Conservation (phyloP, 768 basidiomycete genomes). For the Phlebiopsis flavidoalba region DNA sequence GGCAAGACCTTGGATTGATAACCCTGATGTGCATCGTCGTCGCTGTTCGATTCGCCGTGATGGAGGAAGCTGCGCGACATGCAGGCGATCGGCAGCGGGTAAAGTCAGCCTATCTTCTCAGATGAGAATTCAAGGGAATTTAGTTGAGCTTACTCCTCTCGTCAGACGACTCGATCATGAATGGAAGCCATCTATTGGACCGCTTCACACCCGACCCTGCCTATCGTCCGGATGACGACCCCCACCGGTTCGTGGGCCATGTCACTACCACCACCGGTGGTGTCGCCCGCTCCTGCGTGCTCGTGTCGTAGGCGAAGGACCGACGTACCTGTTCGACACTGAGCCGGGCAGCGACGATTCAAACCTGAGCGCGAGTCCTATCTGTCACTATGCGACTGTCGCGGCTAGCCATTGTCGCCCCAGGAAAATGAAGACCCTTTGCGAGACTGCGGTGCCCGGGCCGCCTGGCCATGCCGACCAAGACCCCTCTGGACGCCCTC, state of each 20-base stretch:
- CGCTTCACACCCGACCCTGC: constrained; percentile 20
- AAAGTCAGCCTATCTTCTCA: constrained; percentile 10
- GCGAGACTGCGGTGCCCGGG: neutral
- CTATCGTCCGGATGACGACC: constrained; percentile 61
- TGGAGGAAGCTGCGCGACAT: constrained; percentile 19
- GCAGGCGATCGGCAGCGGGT: constrained; percentile 30
- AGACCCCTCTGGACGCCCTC: neutral
- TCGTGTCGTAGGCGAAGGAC: constrained; percentile 12
- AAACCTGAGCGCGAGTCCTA: constrained; percentile 39
- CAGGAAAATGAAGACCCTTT: neutral
- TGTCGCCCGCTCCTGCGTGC: constrained; percentile 51
- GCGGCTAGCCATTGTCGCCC: constrained; percentile 14
- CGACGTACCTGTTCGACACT: constrained; percentile 19
- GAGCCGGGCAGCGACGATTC: constrained; percentile 46
- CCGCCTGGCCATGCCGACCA: neutral
- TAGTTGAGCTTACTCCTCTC: neutral
- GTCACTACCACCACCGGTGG: constrained; percentile 66
- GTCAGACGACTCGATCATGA: constrained; percentile 47
- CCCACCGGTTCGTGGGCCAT: constrained; percentile 43
- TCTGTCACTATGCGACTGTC: constrained; percentile 34
- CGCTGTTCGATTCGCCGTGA: constrained; percentile 18
- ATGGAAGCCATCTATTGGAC: constrained; percentile 11
- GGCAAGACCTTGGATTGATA: neutral
- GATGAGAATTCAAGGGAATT: neutral
- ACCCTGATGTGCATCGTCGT: constrained; percentile 10